These are phyloP conservation scores for Aspergillus diversus DNA, from an alignment of 495 filamentous ascomycete genomes.

Conservation along the genomic window DNA sequence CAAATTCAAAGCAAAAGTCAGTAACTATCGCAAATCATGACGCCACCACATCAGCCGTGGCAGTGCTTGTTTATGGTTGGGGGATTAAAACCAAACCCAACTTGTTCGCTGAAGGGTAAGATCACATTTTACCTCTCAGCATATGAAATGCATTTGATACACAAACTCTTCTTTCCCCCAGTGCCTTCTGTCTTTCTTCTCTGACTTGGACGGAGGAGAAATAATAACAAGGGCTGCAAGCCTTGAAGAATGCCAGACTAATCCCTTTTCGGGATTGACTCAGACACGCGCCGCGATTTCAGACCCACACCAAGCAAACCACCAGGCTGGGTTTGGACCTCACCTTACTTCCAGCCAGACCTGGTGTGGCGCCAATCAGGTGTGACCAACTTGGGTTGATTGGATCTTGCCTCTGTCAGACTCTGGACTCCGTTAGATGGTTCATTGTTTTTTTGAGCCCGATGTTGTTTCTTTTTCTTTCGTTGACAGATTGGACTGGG, in stretches of 20 bases:
- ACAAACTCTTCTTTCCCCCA: neutral
- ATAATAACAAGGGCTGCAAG: neutral
- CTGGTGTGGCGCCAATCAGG: no score
- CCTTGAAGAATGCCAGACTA: neutral
- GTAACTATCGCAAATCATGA: neutral
- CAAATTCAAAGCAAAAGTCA: neutral
- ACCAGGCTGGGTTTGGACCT: slow-evolving; percentile 1
- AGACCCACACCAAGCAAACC: neutral
- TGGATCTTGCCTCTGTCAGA: no score
- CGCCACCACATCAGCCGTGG: neutral
- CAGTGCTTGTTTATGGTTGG: neutral
- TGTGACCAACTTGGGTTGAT: no score
- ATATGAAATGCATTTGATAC: neutral
- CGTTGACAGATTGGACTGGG: no score
- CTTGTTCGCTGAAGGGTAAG: neutral
- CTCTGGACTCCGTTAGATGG: no score
- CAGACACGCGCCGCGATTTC: neutral
- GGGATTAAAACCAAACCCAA: neutral
- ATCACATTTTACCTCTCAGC: neutral
- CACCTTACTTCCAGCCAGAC: no score
- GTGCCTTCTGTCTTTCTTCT: neutral
- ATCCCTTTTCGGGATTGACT: neutral
- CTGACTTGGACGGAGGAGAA: neutral
- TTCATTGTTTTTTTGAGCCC: no score
- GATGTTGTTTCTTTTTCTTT: no score